Percentiles rank a stretch among this genome's conserved stretches.
Conservation (phyloP, 2,329 filamentous ascomycete species). For the Sphaerulina musiva region DNA sequence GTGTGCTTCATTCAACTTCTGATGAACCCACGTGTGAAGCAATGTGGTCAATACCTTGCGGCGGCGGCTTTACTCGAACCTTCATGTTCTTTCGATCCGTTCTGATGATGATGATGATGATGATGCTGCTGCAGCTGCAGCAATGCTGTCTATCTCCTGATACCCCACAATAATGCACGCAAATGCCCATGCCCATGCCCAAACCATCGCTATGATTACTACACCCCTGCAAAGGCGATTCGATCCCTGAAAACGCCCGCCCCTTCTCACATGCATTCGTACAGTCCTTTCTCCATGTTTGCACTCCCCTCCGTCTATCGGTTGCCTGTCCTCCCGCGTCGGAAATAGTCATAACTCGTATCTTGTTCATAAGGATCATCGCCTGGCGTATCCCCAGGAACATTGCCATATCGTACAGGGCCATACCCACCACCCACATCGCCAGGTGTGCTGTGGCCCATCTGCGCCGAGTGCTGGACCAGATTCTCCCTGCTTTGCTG, state of each 20-base stretch:
- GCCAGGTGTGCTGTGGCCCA: conserved; percentile 17
- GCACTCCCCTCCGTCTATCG: background rate
- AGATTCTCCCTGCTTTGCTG: conserved; percentile 23
- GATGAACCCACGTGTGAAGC: too few relatives aligned
- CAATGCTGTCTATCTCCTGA: background rate
- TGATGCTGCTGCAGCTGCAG: background rate
- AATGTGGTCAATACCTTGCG: too few relatives aligned
- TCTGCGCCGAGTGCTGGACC: conserved; percentile 14
- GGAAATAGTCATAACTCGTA: conserved; percentile 39
- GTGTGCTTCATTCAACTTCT: too few relatives aligned
- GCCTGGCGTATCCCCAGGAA: conserved; percentile 28
- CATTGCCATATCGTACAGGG: conserved; percentile 22
- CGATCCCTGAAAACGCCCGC: background rate
- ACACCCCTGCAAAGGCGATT: background rate
- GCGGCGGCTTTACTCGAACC: background rate
- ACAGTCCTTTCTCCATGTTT: background rate
- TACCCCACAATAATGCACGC: background rate
- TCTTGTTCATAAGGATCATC: conserved; percentile 26
- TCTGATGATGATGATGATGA: background rate
- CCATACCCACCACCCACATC: conserved; percentile 26
- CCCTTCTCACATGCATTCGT: background rate
- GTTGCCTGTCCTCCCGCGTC: conserved; percentile 23
- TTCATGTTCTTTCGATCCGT: background rate
- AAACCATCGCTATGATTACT: background rate
- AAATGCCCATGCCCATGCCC: background rate